Evolutionary conservation across 331 rosid species (phyloP), one percentile per base, ranked within the genome.

Genomic region (Quercus lobata): DNA sequence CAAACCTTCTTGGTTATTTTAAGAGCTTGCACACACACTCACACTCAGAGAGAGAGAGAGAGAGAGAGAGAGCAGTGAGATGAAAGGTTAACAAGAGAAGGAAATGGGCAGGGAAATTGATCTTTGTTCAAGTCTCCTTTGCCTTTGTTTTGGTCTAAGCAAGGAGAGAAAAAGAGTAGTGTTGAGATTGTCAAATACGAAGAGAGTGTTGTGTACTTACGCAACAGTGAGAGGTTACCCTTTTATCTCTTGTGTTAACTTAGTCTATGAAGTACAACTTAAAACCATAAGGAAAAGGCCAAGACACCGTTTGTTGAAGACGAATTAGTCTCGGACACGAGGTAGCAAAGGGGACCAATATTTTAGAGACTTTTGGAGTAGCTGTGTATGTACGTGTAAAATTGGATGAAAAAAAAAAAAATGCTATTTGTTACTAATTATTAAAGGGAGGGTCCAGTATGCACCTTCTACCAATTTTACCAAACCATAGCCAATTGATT

Each of bases 181-280:
- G 30, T 82, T 84, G 89, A 90, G 80, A 37, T 72, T 82, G 81
- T 80, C 84, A 86, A 86, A 86, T 74, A 73, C 68, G 85, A 70
- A 60, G 81, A 62, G 22, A 66, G 21, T 74, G n/a, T 24, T 72
- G 78, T 72, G 55, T 74, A 56, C 62, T 80, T 73, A 46, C 57
- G 73, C 52, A 70, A 49, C 71, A 61, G 60, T 4, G 29, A 81
- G 57, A 81, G 57, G 54, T 69, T 17, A 17, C 16, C 62, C 41
- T n/a, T 35, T 11, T 2, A 17, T 19, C 63, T 46, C 44, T 27
- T 1, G 41, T 25, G 83, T 81, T 84, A 2, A 66, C 82, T 76
- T 14, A 24, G 80, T 74, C 75, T 41, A 60, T 71, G 7, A 70
- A 62, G 73, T 60, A 71, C 17, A 69, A 30, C 72, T 32, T 15